Base-by-base conservation (phyloP, 352 stramenopile genomes). In the Phytophthora fragariaefolia region DNA sequence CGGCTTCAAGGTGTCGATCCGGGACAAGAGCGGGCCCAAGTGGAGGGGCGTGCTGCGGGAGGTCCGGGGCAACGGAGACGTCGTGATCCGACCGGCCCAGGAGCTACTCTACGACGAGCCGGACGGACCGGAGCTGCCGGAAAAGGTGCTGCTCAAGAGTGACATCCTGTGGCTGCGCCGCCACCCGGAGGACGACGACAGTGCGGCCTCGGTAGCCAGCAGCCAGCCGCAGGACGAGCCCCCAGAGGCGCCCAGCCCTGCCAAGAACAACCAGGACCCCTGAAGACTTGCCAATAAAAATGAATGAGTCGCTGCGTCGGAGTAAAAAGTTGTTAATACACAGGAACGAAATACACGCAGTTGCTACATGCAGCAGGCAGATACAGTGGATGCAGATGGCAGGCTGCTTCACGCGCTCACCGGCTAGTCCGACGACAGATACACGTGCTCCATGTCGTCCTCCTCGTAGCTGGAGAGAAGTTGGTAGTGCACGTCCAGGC, bases 401-500 rank as follows among this genome's bases (percentile, higher is more conserved):
- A 34, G 32, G 32, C 50, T 58, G 7, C 45, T 6, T 27, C 23
- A 28, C 23, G 12, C 15, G 12, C 23, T 15, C 32, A 26, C 50
- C 30, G 6, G 27, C 58, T 73, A 95, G 26, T 93, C 84, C 6
- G 79, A 65, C 40, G 82, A 91, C 58, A 92, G 74, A 40, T 95
- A 95, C 9, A 86, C 80, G 63, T 95, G 83, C 71, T 93, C 84
- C 70, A 91, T 74, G 69, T 87, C 74, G 69, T 93, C 83, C 46
- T 94, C 86, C 72, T 95, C 84, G 65, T 95, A 92, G 18, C 66
- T 85, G 38, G 87, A 89, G 9, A 95, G 58, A 38, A 95, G 63
- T 47, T 95, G 87, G 72, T 95, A 93, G 55, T 69, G 76, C 62
- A 87, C 65, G 59, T 92, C 77, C 50, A 77, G 24, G 18, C 73